Evolutionary conservation across 345 rosid genomes (phyloP).

Genomic region (Alliaria petiolata): DNA sequence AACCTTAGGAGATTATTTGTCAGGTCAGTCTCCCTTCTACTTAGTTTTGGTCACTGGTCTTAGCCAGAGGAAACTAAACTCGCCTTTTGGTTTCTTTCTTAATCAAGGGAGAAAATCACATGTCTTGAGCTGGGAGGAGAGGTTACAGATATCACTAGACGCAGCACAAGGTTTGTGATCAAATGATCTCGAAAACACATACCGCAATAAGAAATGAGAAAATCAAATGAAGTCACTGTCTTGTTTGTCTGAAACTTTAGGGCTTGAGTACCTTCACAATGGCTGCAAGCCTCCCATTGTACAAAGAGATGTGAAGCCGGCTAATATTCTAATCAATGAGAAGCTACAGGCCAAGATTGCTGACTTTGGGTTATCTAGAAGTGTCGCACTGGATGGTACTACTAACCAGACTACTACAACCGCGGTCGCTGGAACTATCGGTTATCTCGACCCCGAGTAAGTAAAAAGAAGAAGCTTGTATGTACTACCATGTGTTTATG

Average conservation of each 20-base stretch:
- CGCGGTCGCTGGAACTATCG: constrained; percentile 45
- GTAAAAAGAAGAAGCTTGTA: neutral
- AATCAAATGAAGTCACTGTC: neutral
- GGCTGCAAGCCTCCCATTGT: constrained; percentile 61
- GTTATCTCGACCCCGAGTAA: constrained; percentile 65
- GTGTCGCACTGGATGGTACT: constrained; percentile 32
- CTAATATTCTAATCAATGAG: constrained; percentile 51
- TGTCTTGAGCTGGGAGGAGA: too few relatives aligned
- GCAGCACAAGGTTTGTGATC: neutral
- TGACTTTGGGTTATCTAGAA: constrained; percentile 58
- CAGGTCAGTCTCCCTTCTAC: constrained; percentile 29
- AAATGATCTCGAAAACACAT: neutral
- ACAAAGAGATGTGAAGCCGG: constrained; percentile 55
- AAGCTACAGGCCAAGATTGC: constrained; percentile 56
- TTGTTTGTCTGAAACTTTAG: constrained; percentile 7
- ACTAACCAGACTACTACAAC: constrained; percentile 25
- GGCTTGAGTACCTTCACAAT: constrained; percentile 42
- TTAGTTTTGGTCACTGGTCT: neutral
- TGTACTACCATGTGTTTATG: too few relatives aligned
- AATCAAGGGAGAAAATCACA: too few relatives aligned
- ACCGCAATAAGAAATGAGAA: neutral
- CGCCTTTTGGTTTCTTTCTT: too few relatives aligned
- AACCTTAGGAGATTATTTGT: constrained; percentile 38
- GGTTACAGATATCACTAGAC: too few relatives aligned
- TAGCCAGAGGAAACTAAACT: neutral